Evolutionary conservation across 2,329 filamentous ascomycete genomes (phyloP).

Genomic region (Zarea fungicola): DNA sequence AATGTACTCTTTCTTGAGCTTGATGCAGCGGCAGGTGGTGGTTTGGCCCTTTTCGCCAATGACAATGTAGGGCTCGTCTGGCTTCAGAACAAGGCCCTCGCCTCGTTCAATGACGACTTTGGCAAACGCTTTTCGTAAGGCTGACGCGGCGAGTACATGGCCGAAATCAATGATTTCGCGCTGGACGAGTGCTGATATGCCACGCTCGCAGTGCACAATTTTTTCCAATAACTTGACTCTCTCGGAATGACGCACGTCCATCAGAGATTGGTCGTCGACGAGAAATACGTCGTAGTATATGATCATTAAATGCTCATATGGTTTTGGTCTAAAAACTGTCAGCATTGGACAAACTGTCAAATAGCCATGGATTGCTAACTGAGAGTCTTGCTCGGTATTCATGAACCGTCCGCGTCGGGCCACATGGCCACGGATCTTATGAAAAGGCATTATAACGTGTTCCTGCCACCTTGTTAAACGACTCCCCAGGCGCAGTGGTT

Average conservation of each 20-base stretch:
- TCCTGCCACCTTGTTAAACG: constrained; percentile 36
- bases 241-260: constrained; percentile 50
- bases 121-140: constrained; percentile 61
- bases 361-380: constrained; percentile 38
- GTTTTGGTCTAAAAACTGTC: constrained; percentile 35
- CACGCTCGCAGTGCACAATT: constrained; percentile 47
- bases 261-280: constrained; percentile 47
- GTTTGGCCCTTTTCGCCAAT: constrained; percentile 33
- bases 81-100: constrained; percentile 80
- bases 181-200: constrained; percentile 61
- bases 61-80: constrained; percentile 72
- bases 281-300: constrained; percentile 56
- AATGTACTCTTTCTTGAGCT: constrained; percentile 84
- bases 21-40: constrained; percentile 58
- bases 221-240: constrained; percentile 55
- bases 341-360: constrained; percentile 18
- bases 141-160: constrained; percentile 41
- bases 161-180: constrained; percentile 65
- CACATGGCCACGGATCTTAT: constrained; percentile 78
- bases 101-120: constrained; percentile 58
- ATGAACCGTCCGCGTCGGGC: constrained; percentile 65
- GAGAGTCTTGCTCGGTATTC: constrained; percentile 63
- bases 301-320: constrained; percentile 55
- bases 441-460: constrained; percentile 64
- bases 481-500: background rate